Percentiles rank a stretch among this genome's conserved stretches.
Evolutionary conservation across 352 stramenopile species (phyloP).

Genomic region (Globisporangium mamillatum): DNA sequence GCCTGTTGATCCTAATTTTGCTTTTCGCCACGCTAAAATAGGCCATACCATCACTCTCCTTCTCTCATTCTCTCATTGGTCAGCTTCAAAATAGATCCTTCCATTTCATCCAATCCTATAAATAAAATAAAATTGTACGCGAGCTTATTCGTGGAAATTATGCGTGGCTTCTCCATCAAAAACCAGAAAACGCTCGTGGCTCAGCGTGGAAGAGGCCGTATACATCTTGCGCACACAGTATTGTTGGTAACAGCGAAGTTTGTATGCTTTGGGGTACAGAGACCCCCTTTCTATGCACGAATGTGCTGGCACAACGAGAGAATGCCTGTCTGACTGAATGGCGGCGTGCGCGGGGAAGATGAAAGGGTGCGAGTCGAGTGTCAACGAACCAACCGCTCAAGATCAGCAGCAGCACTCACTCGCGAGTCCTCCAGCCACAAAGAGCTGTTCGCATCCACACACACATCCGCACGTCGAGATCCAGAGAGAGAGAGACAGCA

Average conservation of each 20-base stretch:
- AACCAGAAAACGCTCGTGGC: conserved; percentile 1
- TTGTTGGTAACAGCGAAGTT: neutral
- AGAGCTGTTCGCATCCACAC: neutral
- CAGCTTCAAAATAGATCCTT: neutral
- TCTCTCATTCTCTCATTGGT: neutral
- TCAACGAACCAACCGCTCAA: conserved; percentile 5
- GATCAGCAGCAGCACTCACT: neutral
- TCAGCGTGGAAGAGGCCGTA: neutral
- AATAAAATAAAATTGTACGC: neutral
- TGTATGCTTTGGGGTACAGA: conserved; percentile 1
- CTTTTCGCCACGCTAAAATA: neutral
- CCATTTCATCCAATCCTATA: neutral
- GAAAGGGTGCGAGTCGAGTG: conserved; percentile 1
- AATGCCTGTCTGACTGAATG: conserved; percentile 8
- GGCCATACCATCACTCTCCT: neutral
- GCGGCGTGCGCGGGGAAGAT: neutral
- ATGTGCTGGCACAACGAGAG: neutral
- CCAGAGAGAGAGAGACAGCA: neutral
- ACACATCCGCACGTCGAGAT: neutral
- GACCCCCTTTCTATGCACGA: neutral
- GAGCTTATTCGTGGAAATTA: neutral
- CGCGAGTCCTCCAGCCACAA: neutral
- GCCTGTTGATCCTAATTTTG: conserved; percentile 1
- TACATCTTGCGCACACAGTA: neutral
- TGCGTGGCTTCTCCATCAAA: neutral